Percentiles rank a stretch among this genome's conserved stretches.
Conservation (phyloP, 305 asterid genomes). For the Solanum hybrid region DNA sequence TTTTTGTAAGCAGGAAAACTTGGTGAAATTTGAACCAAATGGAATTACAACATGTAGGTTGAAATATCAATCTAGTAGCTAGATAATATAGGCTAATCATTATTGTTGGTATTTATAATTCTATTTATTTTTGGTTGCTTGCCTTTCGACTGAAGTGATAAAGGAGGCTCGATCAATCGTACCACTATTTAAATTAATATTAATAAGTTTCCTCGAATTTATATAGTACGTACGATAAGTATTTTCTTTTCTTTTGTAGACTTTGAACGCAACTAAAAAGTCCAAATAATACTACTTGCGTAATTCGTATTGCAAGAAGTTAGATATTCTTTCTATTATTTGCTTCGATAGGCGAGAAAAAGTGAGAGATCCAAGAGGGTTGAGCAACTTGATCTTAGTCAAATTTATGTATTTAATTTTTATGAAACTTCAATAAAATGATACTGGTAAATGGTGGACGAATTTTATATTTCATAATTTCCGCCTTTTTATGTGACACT, state of each 20-base stretch:
- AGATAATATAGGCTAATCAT: neutral
- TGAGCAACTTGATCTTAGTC: neutral
- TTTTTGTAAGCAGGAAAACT: neutral
- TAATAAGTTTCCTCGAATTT: neutral
- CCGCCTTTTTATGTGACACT: neutral
- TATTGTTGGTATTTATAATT: neutral
- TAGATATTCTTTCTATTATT: neutral
- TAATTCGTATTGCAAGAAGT: neutral
- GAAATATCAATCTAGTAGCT: neutral
- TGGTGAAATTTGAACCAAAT: neutral
- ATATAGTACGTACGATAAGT: neutral
- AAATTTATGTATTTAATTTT: neutral
- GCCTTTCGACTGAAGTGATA: neutral
- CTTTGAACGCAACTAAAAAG: neutral
- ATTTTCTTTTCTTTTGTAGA: neutral
- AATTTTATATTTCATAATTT: neutral
- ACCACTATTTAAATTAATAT: neutral
- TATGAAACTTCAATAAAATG: neutral
- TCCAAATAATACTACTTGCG: neutral
- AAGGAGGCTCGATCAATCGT: neutral
- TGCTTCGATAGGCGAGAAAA: neutral
- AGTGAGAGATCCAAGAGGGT: slow-evolving; percentile 4
- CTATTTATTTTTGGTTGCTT: neutral
- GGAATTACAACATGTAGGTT: neutral
- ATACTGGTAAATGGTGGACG: neutral